Evolutionary conservation across 2,329 filamentous ascomycete genomes (phyloP), one percentile per base, ranked within the genome.

Genomic region (Neonectria ditissima): DNA sequence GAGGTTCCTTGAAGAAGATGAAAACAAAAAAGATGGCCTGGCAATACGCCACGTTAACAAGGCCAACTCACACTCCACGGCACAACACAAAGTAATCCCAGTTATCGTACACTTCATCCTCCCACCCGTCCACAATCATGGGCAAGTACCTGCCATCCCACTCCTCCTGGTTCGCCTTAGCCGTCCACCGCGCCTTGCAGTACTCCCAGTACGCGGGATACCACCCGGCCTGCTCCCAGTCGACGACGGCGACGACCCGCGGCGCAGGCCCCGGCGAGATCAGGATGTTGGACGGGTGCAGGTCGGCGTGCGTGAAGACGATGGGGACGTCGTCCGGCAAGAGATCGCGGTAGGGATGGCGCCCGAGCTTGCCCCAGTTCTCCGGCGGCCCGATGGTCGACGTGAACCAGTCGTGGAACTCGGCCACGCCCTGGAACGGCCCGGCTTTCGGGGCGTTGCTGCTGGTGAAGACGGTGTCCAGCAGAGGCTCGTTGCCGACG

Each of bases 121-220:
- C 75, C 30, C 77, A 74, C 4, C 61, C 56, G 55, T 77, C 72
- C 28, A 79, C n/a, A 53, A 78, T 68, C 44, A 63, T 41, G 32
- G 75, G 76, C 53, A 80, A 58, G 55, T 77, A 78, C 34, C 60
- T 74, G 1, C 51, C 66, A 6, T 65, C 54, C 75, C 76, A 79
- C 65, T 79, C 75, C 50, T 76, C 72, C 37, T 74, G 61, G n/a
- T 72, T 20, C 1, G 7, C 5, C 32, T 16, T 55, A 65, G 26
- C 58, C 28, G 34, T 61, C 61, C 22, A 77, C 28, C 70, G 69
- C 24, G 67, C 66, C 65, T 77, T 77, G 37, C 67, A 74, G 57
- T 69, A 75, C 63, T 78, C 76, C 75, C 75, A 78, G 54, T 78
- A 77, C 22, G 64, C 67, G 5, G 76, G 75, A 65, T 76, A 77